phyloP scores from a whole-genome alignment of 257 asterid genomes.

The Solanum paucissectum region DNA sequence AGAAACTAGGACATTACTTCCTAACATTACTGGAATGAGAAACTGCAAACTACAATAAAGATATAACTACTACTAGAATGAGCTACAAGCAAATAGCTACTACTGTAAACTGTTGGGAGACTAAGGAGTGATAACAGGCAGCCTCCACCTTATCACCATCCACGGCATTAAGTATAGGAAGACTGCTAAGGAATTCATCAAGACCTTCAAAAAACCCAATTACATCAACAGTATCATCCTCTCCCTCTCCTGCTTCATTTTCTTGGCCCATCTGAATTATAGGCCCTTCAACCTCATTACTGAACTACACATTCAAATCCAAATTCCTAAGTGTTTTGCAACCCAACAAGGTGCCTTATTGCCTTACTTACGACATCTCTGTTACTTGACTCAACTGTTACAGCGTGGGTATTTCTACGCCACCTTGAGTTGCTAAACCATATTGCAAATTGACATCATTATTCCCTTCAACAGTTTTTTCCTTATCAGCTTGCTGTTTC shows the following conservation, averaged over 20 bases:
- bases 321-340: constrained; percentile 58
- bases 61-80: not conserved
- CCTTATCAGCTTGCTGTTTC: constrained; percentile 41
- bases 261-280: constrained; percentile 36
- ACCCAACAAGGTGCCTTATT: constrained; percentile 52
- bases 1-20: not conserved
- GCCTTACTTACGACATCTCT: constrained; percentile 24
- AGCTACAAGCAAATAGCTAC: not conserved
- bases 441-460: constrained; percentile 12
- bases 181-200: constrained; percentile 81
- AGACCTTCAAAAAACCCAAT: constrained; percentile 86
- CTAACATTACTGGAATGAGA: not conserved
- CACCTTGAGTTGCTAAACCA: constrained; percentile 26
- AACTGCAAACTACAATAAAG: not conserved
- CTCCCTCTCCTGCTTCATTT: constrained; percentile 48
- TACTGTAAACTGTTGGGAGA: not conserved
- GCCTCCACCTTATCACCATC: constrained; percentile 83
- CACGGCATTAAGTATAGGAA: constrained; percentile 68
- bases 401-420: constrained; percentile 24
- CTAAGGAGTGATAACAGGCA: constrained; percentile 14
- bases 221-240: constrained; percentile 75
- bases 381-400: constrained; percentile 32
- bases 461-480: constrained; percentile 21
- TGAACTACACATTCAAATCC: constrained; percentile 86
- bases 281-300: constrained; percentile 82